A percentile compares a stretch with the other conserved stretches of the same genome.
phyloP scores from a whole-genome alignment of 2,329 filamentous ascomycete species.

The Cordyceps cicadae region DNA sequence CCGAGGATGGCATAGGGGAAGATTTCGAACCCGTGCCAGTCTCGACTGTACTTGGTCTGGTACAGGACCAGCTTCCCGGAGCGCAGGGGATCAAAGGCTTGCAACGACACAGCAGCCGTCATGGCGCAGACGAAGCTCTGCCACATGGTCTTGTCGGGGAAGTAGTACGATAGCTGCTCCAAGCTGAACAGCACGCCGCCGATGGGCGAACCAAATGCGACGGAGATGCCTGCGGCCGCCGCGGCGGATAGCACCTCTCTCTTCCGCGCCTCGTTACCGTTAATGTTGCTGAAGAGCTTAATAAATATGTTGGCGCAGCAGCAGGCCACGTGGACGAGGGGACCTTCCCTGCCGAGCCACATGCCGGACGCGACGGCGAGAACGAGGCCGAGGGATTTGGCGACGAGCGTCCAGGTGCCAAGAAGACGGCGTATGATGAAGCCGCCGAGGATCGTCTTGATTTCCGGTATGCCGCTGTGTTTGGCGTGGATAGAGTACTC shows the following conservation, averaged over 20 bases:
- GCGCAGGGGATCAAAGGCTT: slow-evolving; percentile 88
- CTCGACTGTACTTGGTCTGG: slow-evolving; percentile 84
- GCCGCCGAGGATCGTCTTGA: slow-evolving; percentile 90
- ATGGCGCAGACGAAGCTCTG: slow-evolving; percentile 98
- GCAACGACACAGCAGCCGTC: slow-evolving; percentile 91
- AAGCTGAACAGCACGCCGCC: slow-evolving; percentile 92
- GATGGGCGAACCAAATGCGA: slow-evolving; percentile 89
- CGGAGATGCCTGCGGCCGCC: slow-evolving; percentile 84
- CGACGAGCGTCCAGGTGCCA: slow-evolving; percentile 77
- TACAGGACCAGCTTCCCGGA: slow-evolving; percentile 94
- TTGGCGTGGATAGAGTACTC: slow-evolving; percentile 82
- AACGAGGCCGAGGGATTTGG: slow-evolving; percentile 85
- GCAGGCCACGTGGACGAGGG: slow-evolving; percentile 90
- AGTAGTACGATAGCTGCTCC: slow-evolving; percentile 97
- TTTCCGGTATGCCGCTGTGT: slow-evolving; percentile 94
- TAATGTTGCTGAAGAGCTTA: slow-evolving; percentile 65
- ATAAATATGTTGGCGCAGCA: slow-evolving; percentile 89
- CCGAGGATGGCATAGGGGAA: slow-evolving; percentile 81
- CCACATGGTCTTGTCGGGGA: slow-evolving; percentile 99
- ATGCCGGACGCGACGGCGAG: slow-evolving; percentile 88
- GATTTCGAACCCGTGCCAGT: slow-evolving; percentile 92
- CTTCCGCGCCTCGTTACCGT: slow-evolving; percentile 87
- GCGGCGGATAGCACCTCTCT: slow-evolving; percentile 88
- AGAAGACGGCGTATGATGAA: slow-evolving; percentile 87
- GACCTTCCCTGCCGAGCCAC: slow-evolving; percentile 95